These are phyloP conservation scores for Hypoxylon subgilvum DNA, from an alignment of 495 filamentous ascomycete species.

Conservation along the genomic window DNA sequence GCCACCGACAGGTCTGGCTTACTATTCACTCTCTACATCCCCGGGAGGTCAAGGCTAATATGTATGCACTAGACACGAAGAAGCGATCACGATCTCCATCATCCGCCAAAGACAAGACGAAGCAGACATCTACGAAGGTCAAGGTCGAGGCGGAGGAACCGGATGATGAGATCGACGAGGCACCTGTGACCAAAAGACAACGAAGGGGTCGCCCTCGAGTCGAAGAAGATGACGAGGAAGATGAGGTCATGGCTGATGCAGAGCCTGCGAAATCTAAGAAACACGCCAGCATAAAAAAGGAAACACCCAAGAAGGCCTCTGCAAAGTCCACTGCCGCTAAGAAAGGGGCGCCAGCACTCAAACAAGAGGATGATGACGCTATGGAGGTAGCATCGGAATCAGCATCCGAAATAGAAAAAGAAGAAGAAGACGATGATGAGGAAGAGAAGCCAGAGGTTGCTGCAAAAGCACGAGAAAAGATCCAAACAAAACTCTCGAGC, in stretches of 20 bases:
- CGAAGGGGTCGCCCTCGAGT: slow-evolving; percentile 48
- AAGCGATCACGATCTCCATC: slow-evolving; percentile 48
- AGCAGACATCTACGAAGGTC: slow-evolving; percentile 31
- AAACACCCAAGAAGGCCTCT: slow-evolving; percentile 36
- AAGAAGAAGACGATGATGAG: slow-evolving; percentile 66
- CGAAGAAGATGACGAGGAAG: slow-evolving; percentile 53
- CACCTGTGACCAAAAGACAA: slow-evolving; percentile 60
- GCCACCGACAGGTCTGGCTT: slow-evolving; percentile 40
- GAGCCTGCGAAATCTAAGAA: slow-evolving; percentile 36
- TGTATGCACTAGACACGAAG: slow-evolving; percentile 42
- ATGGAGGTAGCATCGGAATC: slow-evolving; percentile 60
- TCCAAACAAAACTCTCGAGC: slow-evolving; percentile 75
- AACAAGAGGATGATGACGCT: slow-evolving; percentile 38
- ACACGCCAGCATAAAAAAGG: slow-evolving; percentile 17
- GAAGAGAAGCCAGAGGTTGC: slow-evolving; percentile 77
- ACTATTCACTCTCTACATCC: background rate
- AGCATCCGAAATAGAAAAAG: slow-evolving; percentile 56
- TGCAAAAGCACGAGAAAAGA: slow-evolving; percentile 77
- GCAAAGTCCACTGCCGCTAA: slow-evolving; percentile 31
- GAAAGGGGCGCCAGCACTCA: slow-evolving; percentile 34
- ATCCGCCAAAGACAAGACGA: slow-evolving; percentile 21
- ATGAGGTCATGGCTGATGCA: slow-evolving; percentile 49
- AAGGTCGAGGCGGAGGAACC: slow-evolving; percentile 42
- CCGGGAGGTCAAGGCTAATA: background rate
- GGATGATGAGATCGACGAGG: slow-evolving; percentile 55